Base-by-base conservation (phyloP, 169 alveolate species). In the Plasmodium blacklocki region DNA sequence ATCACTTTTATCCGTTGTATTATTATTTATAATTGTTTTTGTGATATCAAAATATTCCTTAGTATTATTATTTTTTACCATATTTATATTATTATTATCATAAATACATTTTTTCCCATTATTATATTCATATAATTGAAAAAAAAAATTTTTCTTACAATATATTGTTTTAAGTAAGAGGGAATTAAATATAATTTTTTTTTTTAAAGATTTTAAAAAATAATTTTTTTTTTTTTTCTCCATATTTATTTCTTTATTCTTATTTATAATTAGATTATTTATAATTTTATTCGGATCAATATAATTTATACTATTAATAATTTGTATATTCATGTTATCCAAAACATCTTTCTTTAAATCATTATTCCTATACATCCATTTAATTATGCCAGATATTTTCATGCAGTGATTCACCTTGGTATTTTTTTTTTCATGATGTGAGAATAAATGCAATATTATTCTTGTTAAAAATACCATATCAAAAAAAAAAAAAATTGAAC, bases 251-350 rank as follows among this genome's bases (percentile, higher is more conserved):
- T 75, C 73, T 63, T 21, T 21, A 62, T 86, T 86, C 18, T 86
- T 32, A 23, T 9, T 14, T 80, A 80, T 64, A 56, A 83, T 83
- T 32, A 32, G 45, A 64, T 86, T 71, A 21, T 26, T 86, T 71
- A 72, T 86, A 71, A 70, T 86, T 72, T 86, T 70, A 29, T 72
- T 59, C 23, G 92, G 92, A 50, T 86, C 59, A 4, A 86, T 72
- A 60, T 86, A 15, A 62, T 71, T 70, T 86, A 86, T 73, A 49
- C 56, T 70, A 26, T 86, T 86, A 59, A 86, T 86, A 29, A 86
- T 59, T 86, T 86, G 92, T 32, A 86, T 62, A 29, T 86, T 70
- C 62, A 86, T 86, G 59, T 86, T 72, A 43, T 70, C 87, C 29
- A 86, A 52, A 14, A 71, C 92, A 26, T 59, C 87, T 60, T 70